These are phyloP conservation scores for Fusarium mundagurra DNA, from an alignment of 2,329 filamentous ascomycete species.

Conservation along the genomic window DNA sequence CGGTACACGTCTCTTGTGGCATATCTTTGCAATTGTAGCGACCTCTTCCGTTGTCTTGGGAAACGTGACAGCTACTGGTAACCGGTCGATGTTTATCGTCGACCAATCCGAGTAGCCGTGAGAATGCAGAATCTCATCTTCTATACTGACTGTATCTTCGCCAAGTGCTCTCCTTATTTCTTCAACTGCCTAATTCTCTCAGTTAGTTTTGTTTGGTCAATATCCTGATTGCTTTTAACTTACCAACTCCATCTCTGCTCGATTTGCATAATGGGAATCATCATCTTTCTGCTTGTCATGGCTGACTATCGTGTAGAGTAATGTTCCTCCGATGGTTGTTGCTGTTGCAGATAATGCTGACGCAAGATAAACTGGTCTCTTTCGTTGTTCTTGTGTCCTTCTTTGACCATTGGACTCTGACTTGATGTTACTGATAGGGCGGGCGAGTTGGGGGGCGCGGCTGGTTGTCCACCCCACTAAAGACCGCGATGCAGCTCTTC, in stretches of 20 bases:
- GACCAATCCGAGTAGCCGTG: conserved; percentile 76
- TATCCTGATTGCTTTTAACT: accelerated
- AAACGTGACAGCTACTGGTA: conserved; percentile 72
- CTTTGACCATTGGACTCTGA: accelerated
- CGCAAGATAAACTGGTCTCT: neutral
- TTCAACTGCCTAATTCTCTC: conserved; percentile 56
- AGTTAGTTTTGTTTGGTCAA: accelerated
- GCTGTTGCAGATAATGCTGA: neutral
- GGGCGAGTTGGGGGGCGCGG: accelerated
- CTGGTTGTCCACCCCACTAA: accelerated
- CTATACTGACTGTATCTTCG: conserved; percentile 66
- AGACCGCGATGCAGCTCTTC: neutral
- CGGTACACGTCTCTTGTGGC: conserved; percentile 80
- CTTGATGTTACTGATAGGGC: accelerated
- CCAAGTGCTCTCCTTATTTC: conserved; percentile 62
- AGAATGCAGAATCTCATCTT: conserved; percentile 68
- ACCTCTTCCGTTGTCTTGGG: conserved; percentile 69
- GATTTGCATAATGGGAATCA: neutral
- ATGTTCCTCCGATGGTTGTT: neutral
- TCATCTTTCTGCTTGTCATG: accelerated
- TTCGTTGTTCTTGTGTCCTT: neutral
- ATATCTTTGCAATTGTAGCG: conserved; percentile 70
- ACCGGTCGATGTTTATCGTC: conserved; percentile 65
- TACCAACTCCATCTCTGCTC: neutral
- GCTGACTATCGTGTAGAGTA: neutral